These are phyloP conservation scores for Rhizopogon vulgaris DNA, from an alignment of 768 basidiomycete species.

Conservation along the genomic window DNA sequence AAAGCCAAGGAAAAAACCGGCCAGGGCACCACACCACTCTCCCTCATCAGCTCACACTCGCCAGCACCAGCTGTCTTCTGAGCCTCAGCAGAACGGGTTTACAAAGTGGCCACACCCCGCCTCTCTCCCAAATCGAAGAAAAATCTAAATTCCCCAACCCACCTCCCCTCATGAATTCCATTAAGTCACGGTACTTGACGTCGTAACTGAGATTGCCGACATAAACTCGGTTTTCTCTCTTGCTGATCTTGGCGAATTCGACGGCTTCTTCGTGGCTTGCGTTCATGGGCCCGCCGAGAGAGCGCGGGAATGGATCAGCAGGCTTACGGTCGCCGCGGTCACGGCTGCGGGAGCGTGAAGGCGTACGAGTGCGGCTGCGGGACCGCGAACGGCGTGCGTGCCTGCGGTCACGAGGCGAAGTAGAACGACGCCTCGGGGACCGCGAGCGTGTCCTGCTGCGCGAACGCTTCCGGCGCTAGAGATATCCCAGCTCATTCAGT, in stretches of 20 bases:
- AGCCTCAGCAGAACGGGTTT: constrained; percentile 30
- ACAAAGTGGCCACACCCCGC: constrained; percentile 27
- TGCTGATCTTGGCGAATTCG: constrained; percentile 93
- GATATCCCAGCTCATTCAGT: neutral
- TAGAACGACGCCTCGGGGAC: constrained; percentile 59
- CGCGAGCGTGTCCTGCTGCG: constrained; percentile 63
- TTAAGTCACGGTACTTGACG: constrained; percentile 97
- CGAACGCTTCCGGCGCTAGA: constrained; percentile 63
- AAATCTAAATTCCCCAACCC: constrained; percentile 77
- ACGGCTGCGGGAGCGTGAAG: constrained; percentile 48
- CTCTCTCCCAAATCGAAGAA: constrained; percentile 38
- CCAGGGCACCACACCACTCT: constrained; percentile 34
- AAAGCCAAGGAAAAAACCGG: constrained; percentile 34
- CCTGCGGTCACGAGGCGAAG: constrained; percentile 51
- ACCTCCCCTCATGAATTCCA: constrained; percentile 99
- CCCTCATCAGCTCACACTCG: constrained; percentile 32
- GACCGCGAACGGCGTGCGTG: constrained; percentile 55
- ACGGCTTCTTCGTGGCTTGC: constrained; percentile 89
- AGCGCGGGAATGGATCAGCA: constrained; percentile 65
- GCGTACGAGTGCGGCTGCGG: constrained; percentile 56
- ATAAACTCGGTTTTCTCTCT: constrained; percentile 97
- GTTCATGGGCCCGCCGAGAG: constrained; percentile 85
- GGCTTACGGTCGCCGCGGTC: constrained; percentile 58
- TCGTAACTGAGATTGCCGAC: constrained; percentile 99
- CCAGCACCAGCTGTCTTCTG: constrained; percentile 25